Conservation (phyloP, 2,329 filamentous ascomycete genomes). For the Penicillium sp. region DNA sequence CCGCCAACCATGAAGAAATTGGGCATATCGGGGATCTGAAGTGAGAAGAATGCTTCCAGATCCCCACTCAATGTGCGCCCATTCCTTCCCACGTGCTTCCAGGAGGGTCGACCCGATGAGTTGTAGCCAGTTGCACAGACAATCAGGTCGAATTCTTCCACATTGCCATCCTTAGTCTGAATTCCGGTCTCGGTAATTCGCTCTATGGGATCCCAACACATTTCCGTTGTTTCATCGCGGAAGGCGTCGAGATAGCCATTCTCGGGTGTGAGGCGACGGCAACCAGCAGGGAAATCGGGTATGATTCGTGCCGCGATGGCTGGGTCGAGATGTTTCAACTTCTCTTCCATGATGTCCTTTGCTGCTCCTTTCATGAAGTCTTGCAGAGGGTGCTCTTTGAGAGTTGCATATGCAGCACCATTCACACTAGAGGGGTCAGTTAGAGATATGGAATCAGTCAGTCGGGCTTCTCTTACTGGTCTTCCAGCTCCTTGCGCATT, state of each 20-base stretch:
- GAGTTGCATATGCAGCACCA: neutral
- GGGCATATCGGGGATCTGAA: constrained; percentile 26
- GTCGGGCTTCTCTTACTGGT: neutral
- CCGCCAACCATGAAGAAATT: constrained; percentile 39
- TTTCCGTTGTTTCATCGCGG: constrained; percentile 38
- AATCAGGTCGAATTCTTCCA: constrained; percentile 27
- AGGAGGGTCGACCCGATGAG: constrained; percentile 29
- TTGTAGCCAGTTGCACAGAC: constrained; percentile 39
- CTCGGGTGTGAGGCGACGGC: constrained; percentile 52
- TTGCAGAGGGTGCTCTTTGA: constrained; percentile 6
- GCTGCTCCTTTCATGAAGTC: neutral
- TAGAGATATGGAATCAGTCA: neutral
- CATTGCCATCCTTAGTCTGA: constrained; percentile 18
- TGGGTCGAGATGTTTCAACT: constrained; percentile 4
- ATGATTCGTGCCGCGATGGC: constrained; percentile 3
- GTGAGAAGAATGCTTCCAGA: constrained; percentile 28
- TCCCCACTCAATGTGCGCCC: constrained; percentile 27
- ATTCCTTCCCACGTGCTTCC: constrained; percentile 25
- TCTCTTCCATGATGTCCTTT: neutral
- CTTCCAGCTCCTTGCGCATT: constrained; percentile 11
- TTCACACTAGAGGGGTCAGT: constrained; percentile 3
- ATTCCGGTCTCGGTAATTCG: constrained; percentile 34
- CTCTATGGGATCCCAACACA: constrained; percentile 34
- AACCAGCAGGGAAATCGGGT: constrained; percentile 39
- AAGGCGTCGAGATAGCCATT: constrained; percentile 55